Percentiles rank a stretch among this genome's conserved stretches.
phyloP scores from a whole-genome alignment of 1,284 basidiomycete genomes.

The Limonomyces culmigenus region DNA sequence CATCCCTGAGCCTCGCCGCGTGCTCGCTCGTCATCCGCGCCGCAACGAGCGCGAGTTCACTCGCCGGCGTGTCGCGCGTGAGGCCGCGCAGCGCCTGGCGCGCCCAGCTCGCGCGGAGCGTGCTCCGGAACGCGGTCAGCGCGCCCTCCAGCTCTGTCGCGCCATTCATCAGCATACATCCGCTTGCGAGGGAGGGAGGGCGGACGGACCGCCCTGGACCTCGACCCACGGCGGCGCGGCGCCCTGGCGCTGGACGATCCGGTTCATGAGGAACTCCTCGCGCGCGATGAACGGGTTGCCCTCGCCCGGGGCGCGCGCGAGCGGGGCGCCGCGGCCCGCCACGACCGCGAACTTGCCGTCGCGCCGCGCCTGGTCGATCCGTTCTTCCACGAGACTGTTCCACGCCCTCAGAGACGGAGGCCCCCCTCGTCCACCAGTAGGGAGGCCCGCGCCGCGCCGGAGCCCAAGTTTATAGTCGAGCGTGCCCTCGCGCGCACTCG shows the following conservation, averaged over 20 bases:
- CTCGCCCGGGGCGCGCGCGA: constrained; percentile 43
- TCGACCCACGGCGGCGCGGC: constrained; percentile 88
- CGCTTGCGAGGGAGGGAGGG: constrained; percentile 1
- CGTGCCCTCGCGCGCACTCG: constrained; percentile 50
- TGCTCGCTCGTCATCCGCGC: no score
- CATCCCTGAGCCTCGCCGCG: constrained; percentile 38
- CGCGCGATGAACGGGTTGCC: constrained; percentile 66
- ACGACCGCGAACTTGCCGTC: constrained; percentile 62
- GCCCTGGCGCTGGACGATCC: constrained; percentile 74
- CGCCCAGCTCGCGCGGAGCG: constrained; percentile 49
- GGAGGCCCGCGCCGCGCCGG: constrained; percentile 16
- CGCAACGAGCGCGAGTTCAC: no score
- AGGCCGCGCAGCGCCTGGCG: constrained; percentile 47
- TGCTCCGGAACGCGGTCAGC: constrained; percentile 41
- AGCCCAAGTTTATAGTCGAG: constrained; percentile 58
- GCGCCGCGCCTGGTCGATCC: constrained; percentile 57
- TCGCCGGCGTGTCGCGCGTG: constrained; percentile 27
- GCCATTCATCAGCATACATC: background rate
- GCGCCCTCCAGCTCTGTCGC: constrained; percentile 34
- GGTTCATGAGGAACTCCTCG: constrained; percentile 79
- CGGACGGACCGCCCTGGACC: constrained; percentile 47
- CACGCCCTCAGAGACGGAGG: constrained; percentile 59
- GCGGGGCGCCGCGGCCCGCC: constrained; percentile 60
- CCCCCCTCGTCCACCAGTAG: constrained; percentile 22
- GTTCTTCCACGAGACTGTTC: constrained; percentile 62